These are phyloP conservation scores for Diversispora eburnea DNA, from an alignment of 192 early-diverging fungal species.

Conservation along the genomic window DNA sequence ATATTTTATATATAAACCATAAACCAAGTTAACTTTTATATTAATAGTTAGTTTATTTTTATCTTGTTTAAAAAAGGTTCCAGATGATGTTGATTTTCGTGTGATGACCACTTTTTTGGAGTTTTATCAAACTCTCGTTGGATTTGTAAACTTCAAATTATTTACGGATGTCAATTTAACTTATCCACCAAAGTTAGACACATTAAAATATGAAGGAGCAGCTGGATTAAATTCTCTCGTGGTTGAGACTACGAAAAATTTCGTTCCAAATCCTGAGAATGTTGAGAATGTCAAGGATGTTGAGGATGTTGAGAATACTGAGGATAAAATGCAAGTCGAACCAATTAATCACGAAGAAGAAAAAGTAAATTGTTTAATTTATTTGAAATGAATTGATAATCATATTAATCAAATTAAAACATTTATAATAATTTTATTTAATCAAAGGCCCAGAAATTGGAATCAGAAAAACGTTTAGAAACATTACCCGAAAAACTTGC, in stretches of 20 bases:
- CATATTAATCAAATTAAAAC: neutral
- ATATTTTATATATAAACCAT: neutral
- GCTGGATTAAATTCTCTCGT: slow-evolving; percentile 65
- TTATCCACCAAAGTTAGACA: slow-evolving; percentile 87
- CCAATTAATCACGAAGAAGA: neutral
- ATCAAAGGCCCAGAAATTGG: neutral
- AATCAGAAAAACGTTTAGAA: slow-evolving; percentile 22
- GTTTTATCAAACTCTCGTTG: slow-evolving; percentile 87
- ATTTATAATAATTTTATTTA: neutral
- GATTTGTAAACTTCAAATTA: slow-evolving; percentile 94
- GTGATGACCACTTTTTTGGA: slow-evolving; percentile 97
- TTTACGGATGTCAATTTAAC: slow-evolving; percentile 82
- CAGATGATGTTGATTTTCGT: slow-evolving; percentile 92
- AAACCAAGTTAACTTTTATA: no score
- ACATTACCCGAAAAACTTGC: slow-evolving; percentile 15
- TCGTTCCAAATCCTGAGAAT: slow-evolving; percentile 31
- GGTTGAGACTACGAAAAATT: slow-evolving; percentile 53
- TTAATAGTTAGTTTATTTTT: neutral
- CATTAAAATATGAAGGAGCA: slow-evolving; percentile 54
- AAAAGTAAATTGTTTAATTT: neutral
- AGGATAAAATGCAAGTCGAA: no score
- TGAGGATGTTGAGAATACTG: neutral
- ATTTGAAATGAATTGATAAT: neutral
- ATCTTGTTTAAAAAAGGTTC: slow-evolving; percentile 49
- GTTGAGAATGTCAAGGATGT: slow-evolving; percentile 30